Evolutionary conservation across 176 grass and related monocot species (phyloP), one percentile per base, ranked within the genome.

Genomic region (Thalia dealbata): DNA sequence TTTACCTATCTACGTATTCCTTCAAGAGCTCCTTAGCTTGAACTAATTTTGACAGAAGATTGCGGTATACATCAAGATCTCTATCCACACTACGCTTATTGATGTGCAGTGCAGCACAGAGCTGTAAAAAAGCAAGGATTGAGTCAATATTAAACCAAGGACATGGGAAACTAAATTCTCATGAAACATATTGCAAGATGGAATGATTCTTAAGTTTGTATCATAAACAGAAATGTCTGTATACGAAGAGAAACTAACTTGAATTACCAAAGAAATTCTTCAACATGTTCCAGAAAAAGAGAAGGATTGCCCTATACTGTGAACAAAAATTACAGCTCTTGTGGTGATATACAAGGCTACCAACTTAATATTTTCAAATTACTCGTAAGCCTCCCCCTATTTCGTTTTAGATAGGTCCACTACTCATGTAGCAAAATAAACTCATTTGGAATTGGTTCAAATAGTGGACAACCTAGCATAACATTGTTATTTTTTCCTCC

Each of bases 1-100:
- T 78, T 82, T 93, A 99, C 95, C 95, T 88, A 10, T 88, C 87
- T 48, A 99, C 46, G 25, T 91, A 99, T 87, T 99, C 95, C 83
- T 95, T 99, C 61, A 99, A 85, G 83, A 99, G 95, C 72, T 99
- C 95, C 87, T 99, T 99, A 69, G 95, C 88, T 88, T 99, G 95
- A 68, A 99, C 95, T 69, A 99, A 64, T 77, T 99, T 99, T 0
- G 87, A 93, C 71, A 99, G 88, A 74, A 89, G 89, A 81, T 99
- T 99, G 38, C 90, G 90, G 70, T 99, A 99, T 69, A 95, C 90
- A 75, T 99, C 90, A 18, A 99, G 87, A 73, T 99, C 95, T 77
- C 95, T 99, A 81, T 99, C 90, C 67, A 99, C 95, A 67, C 85
- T 88, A 81, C 82, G 89, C 82, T 99, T 99, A 63, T 86, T 95